Conservation (phyloP, 2,329 filamentous ascomycete species). For the Neocatenulostroma microsporum region DNA sequence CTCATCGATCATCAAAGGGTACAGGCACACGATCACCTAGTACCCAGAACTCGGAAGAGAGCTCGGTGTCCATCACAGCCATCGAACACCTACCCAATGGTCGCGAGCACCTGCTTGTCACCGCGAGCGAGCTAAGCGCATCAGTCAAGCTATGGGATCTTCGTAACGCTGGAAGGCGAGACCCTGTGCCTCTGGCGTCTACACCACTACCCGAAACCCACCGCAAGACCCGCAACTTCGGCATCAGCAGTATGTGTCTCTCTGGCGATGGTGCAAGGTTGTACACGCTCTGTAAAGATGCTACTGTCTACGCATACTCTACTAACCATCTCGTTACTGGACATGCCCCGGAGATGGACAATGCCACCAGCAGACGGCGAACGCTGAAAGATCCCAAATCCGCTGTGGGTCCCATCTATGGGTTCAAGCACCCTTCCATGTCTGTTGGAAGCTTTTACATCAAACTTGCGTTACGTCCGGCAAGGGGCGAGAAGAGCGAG, state of each 20-base stretch:
- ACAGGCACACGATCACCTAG: constrained; percentile 14
- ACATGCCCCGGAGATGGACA: constrained; percentile 61
- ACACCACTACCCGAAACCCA: constrained; percentile 69
- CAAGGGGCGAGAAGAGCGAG: constrained; percentile 56
- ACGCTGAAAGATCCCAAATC: constrained; percentile 40
- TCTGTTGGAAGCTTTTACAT: constrained; percentile 66
- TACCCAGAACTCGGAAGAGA: constrained; percentile 40
- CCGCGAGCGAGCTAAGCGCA: constrained; percentile 79
- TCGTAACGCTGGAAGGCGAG: constrained; percentile 38
- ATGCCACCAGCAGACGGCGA: constrained; percentile 21
- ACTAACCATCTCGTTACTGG: constrained; percentile 82
- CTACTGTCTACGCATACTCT: constrained; percentile 87
- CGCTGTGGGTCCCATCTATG: constrained; percentile 80
- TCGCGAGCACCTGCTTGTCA: constrained; percentile 78
- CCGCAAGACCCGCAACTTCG: constrained; percentile 70
- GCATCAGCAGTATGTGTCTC: constrained; percentile 77
- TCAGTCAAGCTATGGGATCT: constrained; percentile 93
- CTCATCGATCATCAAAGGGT: constrained; percentile 17
- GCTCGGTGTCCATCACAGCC: constrained; percentile 82
- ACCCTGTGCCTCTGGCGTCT: constrained; percentile 59
- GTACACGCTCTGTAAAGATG: constrained; percentile 88
- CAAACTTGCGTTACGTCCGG: constrained; percentile 43
- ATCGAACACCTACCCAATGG: constrained; percentile 72
- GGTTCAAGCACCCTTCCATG: constrained; percentile 75
- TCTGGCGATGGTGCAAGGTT: constrained; percentile 68